Base-by-base conservation (phyloP, 176 grass and related monocot species). In the Phragmites australis region DNA sequence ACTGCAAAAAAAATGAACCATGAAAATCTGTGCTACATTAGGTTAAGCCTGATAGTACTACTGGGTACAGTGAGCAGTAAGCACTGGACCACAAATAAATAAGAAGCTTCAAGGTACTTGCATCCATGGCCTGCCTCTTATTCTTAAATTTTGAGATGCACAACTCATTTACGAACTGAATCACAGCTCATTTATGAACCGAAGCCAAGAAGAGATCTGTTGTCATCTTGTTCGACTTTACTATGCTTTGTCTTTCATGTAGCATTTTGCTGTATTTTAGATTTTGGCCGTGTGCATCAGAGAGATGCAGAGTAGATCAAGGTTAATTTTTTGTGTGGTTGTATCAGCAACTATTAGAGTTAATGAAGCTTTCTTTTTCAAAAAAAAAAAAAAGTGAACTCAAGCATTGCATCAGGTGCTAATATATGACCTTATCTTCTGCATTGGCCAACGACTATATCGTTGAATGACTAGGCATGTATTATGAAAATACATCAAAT, bases 41-140 rank as follows among this genome's bases (percentile, higher is more conserved):
- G 45, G 6, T 51, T 37, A 65, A 16, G 45, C 27, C 29, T 50
- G 27, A 37, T 39, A 23, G 75, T 65, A 79, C 53, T 49, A 39
- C 45, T 53, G 18, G 39, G 69, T 52, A 14, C 62, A 41, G 32
- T 30, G 68, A 81, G 59, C 41, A 88, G 41, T 18, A 59, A 88
- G 50, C 25, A 43, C 50, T 42, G 43, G 61, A 61, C 61, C 15
- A 75, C 32, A 56, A 29, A 23, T 46, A 70, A 22, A 47, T 34
- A 30, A 54, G 77, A 89, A 81, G 77, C 76, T 85, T 85, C 82
- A 64, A 85, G 77, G 87, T 14, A 81, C 63, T 81, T 85, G 69
- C 86, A 32, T 77, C 21, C 55, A 61, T 65, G 70, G 75, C 52
- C 60, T 74, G n/a, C 41, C 73, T 65, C 39, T 55, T 65, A 57